Base-by-base conservation (phyloP, 352 stramenopile species). In the Phytophthora foliorum region DNA sequence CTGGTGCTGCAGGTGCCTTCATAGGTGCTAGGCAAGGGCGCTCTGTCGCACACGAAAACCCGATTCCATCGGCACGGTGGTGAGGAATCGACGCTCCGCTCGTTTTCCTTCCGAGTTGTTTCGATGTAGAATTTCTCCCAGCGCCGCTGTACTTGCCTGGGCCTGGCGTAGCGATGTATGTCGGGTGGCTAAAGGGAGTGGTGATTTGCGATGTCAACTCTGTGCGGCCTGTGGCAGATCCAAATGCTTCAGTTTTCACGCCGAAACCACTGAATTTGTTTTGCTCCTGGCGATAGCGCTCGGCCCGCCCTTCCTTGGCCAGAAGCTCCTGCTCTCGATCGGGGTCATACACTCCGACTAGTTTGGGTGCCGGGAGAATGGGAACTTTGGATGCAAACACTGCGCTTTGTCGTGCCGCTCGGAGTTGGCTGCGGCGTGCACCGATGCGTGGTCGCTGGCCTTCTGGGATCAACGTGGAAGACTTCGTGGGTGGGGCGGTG, bases 371-470 rank as follows among this genome's bases (percentile, higher is more conserved):
- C 1, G 69, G 77, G 4, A 94, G 74, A 53, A 92, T 86, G 5
- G 86, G 86, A 6, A 94, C 86, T 17, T 88, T 90, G n/a, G 84
- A 92, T 3, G 84, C 80, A 69, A 94, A 92, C 32, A 92, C 82
- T 17, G 86, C 86, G 45, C 81, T 92, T 32, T 77, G 80, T 31
- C 75, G 72, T 21, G 78, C 63, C 19, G 56, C 49, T 32, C 64
- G 74, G 31, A 66, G 68, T 14, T 78, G 61, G 24, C 49, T 64
- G 10, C 69, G 69, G 8, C 63, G 57, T 21, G 63, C 69, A 38
- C 63, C 63, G 24, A 77, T 66, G 19, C 69, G 69, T n/a, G 63
- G 63, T 21, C 57, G 63, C 17, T 69, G 63, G 9, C 31, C 65
- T 48, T 65, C 44, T 51, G 63, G 49, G 6, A 41, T 63, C 41